phyloP scores from a whole-genome alignment of 2,329 filamentous ascomycete species.

The Alternaria solani region DNA sequence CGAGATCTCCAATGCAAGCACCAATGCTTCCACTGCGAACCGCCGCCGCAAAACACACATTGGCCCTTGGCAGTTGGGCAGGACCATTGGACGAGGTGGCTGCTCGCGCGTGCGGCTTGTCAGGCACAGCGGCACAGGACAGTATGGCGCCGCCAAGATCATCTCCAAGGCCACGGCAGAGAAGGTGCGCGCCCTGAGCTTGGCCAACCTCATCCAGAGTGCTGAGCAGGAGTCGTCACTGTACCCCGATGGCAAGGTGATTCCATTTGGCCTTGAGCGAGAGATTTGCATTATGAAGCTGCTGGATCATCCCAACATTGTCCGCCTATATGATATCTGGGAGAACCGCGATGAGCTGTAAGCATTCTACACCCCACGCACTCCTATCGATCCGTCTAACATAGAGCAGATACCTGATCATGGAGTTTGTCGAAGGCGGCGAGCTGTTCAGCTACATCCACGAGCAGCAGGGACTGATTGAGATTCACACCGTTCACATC shows the following conservation, averaged over 20 bases:
- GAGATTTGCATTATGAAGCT: conserved; percentile 98
- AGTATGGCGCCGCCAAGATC: conserved; percentile 93
- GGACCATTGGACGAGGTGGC: conserved; percentile 86
- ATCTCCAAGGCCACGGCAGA: conserved; percentile 82
- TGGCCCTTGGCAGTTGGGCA: conserved; percentile 92
- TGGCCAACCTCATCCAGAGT: conserved; percentile 81
- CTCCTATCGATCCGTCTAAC: conserved; percentile 21
- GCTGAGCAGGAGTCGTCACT: conserved; percentile 65
- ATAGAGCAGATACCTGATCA: conserved; percentile 79
- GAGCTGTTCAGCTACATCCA: conserved; percentile 91
- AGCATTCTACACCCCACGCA: conserved; percentile 47
- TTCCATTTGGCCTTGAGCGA: conserved; percentile 88
- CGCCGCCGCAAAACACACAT: conserved; percentile 75
- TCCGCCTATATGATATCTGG: conserved; percentile 96
- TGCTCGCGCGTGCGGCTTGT: conserved; percentile 88
- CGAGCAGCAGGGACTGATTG: conserved; percentile 73
- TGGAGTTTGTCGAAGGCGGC: conserved; percentile 86
- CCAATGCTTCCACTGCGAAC: conserved; percentile 57
- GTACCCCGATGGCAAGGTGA: conserved; percentile 68
- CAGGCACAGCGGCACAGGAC: conserved; percentile 77
- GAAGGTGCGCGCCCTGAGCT: conserved; percentile 82
- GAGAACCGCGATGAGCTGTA: conserved; percentile 95
- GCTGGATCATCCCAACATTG: conserved; percentile 93
- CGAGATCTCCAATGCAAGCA: conserved; percentile 64
- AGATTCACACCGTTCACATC: conserved; percentile 81